Conservation (phyloP, 768 basidiomycete genomes). For the Termitomyces sp. region DNA sequence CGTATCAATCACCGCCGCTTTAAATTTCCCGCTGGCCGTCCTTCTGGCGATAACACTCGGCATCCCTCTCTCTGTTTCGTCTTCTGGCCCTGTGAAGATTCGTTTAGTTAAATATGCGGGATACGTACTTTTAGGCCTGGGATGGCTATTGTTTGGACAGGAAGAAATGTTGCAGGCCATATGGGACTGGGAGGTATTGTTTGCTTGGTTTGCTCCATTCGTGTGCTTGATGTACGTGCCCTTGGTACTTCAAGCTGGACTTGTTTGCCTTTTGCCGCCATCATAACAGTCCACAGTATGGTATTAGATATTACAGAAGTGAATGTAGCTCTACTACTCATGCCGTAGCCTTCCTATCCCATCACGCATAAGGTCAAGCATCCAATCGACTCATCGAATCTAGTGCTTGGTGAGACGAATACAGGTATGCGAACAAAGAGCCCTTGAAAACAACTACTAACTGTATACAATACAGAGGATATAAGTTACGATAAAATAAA, state of each 20-base stretch:
- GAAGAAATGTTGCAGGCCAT: constrained; percentile 45
- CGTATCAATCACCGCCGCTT: constrained; percentile 77
- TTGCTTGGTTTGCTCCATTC: constrained; percentile 81
- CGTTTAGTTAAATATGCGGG: constrained; percentile 24
- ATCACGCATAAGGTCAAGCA: neutral
- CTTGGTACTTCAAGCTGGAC: constrained; percentile 62
- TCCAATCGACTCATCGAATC: neutral
- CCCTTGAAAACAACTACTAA: too few species aligned
- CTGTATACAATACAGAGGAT: too few species aligned
- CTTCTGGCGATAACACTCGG: constrained; percentile 60
- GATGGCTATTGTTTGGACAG: constrained; percentile 48
- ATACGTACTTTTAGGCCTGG: constrained; percentile 47
- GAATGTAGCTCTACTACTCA: neutral
- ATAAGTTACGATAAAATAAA: constrained; percentile 19
- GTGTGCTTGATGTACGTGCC: constrained; percentile 76
- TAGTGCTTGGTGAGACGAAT: neutral
- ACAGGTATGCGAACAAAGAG: neutral
- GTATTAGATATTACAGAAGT: neutral
- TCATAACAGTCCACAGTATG: constrained; percentile 8
- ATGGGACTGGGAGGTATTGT: constrained; percentile 75
- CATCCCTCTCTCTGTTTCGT: constrained; percentile 51
- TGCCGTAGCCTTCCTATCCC: neutral
- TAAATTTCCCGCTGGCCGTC: constrained; percentile 90
- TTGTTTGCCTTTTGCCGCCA: constrained; percentile 42
- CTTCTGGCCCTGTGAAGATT: constrained; percentile 18